phyloP scores from a whole-genome alignment of 371 early-diverging fungal species.

The Chytridium lagenaria region DNA sequence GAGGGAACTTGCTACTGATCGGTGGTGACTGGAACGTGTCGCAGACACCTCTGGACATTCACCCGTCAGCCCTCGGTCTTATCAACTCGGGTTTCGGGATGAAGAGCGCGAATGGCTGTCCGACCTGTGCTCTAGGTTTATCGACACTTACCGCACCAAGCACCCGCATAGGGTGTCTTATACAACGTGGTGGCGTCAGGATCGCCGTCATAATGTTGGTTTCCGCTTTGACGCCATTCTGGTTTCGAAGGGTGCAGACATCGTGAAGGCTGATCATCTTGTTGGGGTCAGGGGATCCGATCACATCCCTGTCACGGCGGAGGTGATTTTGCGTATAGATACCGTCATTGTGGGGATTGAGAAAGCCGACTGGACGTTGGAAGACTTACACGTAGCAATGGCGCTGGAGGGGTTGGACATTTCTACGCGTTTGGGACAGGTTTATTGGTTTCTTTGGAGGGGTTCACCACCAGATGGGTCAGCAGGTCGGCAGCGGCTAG shows the following conservation, averaged over 20 bases:
- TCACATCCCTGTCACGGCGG: conserved; percentile 18
- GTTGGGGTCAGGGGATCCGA: conserved; percentile 8
- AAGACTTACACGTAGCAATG: neutral
- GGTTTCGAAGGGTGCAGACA: neutral
- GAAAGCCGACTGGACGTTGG: neutral
- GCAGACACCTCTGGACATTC: conserved; percentile 15
- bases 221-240: conserved; percentile 12
- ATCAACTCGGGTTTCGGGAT: conserved; percentile 7
- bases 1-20: neutral
- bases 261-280: conserved; percentile 14
- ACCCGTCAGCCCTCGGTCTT: neutral
- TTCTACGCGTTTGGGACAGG: neutral
- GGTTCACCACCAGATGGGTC: neutral
- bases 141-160: conserved; percentile 10
- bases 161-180: neutral
- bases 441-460: conserved; percentile 6
- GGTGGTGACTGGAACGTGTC: conserved; percentile 23
- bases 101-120: conserved; percentile 19
- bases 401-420: neutral
- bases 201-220: neutral
- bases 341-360: too few species aligned
- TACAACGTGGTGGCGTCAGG: conserved; percentile 13
- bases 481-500: neutral
- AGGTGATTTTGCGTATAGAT: neutral
- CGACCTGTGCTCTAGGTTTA: neutral